Percentiles rank a stretch among this genome's conserved stretches.
phyloP scores from a whole-genome alignment of 1,139 yeast genomes.

The Geotrichum aggregatum region DNA sequence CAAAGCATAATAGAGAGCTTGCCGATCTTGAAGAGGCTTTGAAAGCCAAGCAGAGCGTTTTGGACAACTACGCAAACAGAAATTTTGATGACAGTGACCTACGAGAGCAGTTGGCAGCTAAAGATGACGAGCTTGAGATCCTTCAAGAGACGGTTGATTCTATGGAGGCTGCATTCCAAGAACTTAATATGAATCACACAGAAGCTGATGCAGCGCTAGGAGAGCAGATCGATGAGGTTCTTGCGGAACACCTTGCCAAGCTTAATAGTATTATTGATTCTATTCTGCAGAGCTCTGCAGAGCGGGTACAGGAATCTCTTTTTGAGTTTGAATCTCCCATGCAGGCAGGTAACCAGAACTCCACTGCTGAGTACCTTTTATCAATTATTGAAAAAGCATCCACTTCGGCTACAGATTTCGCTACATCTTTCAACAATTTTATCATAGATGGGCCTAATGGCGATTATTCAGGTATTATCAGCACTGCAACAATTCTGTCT shows the following conservation, averaged over 20 bases:
- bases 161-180: slow-evolving; percentile 68
- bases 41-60: slow-evolving; percentile 38
- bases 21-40: slow-evolving; percentile 40
- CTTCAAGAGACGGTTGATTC: slow-evolving; percentile 57
- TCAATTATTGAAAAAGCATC: slow-evolving; percentile 71
- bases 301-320: slow-evolving; percentile 67
- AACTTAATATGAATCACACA: slow-evolving; percentile 45
- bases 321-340: slow-evolving; percentile 72
- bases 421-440: slow-evolving; percentile 70
- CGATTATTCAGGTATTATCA: slow-evolving; percentile 64
- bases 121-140: slow-evolving; percentile 76
- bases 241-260: slow-evolving; percentile 48
- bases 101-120: slow-evolving; percentile 54
- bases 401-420: slow-evolving; percentile 72
- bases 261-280: slow-evolving; percentile 65
- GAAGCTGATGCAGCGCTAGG: slow-evolving; percentile 50
- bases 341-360: slow-evolving; percentile 78
- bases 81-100: slow-evolving; percentile 38
- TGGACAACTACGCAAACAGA: slow-evolving; percentile 32
- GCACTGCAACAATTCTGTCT: slow-evolving; percentile 64
- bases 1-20: slow-evolving; percentile 54
- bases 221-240: slow-evolving; percentile 55
- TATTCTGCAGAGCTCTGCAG: slow-evolving; percentile 63
- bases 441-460: slow-evolving; percentile 72
- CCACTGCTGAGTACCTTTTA: slow-evolving; percentile 68